Percentiles rank a stretch among this genome's conserved stretches.
These are phyloP conservation scores for Leccinum obscurum DNA, from an alignment of 768 basidiomycete species.

Conservation along the genomic window DNA sequence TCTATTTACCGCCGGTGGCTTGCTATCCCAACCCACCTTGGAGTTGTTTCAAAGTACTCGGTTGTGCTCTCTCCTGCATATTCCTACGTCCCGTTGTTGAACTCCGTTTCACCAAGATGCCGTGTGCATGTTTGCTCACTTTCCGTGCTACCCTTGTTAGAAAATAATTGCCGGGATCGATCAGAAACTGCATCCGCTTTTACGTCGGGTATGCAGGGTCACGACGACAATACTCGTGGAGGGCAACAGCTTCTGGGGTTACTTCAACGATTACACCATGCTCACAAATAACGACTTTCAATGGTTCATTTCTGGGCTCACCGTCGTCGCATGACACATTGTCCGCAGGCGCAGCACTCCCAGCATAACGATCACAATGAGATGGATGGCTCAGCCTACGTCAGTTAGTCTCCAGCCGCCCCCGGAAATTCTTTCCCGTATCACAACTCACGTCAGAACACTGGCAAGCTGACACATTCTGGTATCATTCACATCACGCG, in stretches of 20 bases:
- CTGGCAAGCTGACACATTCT: conserved; percentile 40
- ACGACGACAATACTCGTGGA: background rate
- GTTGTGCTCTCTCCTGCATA: background rate
- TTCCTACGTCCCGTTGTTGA: background rate
- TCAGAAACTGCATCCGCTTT: background rate
- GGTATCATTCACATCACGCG: conserved; percentile 31
- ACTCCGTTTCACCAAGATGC: background rate
- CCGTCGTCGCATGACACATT: background rate
- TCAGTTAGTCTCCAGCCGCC: conserved; percentile 42
- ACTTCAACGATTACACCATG: conserved; percentile 23
- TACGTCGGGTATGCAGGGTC: no score
- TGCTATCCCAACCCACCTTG: background rate
- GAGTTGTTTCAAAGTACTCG: background rate
- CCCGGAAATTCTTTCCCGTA: conserved; percentile 34
- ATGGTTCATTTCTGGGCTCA: background rate
- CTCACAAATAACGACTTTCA: conserved; percentile 21
- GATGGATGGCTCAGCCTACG: conserved; percentile 34
- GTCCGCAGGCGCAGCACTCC: conserved; percentile 26
- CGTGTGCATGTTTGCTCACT: conserved; percentile 1
- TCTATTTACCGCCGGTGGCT: background rate
- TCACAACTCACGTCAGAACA: conserved; percentile 24
- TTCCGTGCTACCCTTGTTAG: conserved; percentile 37
- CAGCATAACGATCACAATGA: conserved; percentile 22
- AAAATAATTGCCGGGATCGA: conserved; percentile 38
- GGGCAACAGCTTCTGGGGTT: conserved; percentile 16